Percentiles rank a stretch among this genome's conserved stretches.
These are phyloP conservation scores for Phytophthora podocarpi DNA, from an alignment of 352 stramenopile genomes.

Conservation along the genomic window DNA sequence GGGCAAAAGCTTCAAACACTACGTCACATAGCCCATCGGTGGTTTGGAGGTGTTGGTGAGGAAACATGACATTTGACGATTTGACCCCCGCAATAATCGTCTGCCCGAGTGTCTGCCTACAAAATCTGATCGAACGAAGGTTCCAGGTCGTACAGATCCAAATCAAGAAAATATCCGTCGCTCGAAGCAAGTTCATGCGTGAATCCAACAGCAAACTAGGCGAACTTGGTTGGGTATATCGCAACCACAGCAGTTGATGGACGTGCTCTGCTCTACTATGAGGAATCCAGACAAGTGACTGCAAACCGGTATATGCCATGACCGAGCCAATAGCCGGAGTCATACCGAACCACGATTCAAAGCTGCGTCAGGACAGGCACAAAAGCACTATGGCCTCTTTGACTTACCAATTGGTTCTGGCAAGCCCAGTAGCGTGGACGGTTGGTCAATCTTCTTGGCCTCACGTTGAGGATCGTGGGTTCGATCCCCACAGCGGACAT, in stretches of 20 bases:
- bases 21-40: too few species aligned
- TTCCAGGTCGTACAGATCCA: not conserved
- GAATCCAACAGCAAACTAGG: slow-evolving; percentile 4
- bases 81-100: slow-evolving; percentile 1
- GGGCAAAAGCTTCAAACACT: too few species aligned
- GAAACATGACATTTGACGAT: slow-evolving; percentile 11
- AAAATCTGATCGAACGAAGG: slow-evolving; percentile 2
- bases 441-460: too few species aligned
- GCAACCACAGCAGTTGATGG: not conserved
- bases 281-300: not conserved
- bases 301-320: slow-evolving; percentile 14
- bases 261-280: not conserved
- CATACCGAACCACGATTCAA: slow-evolving; percentile 18
- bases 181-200: slow-evolving; percentile 5
- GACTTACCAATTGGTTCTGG: too few species aligned
- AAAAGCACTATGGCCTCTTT: slow-evolving; percentile 11
- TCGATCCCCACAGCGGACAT: too few species aligned
- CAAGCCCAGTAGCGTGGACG: too few species aligned
- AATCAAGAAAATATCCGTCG: slow-evolving; percentile 7
- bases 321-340: slow-evolving; percentile 11
- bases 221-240: slow-evolving; percentile 1
- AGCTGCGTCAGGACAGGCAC: not conserved
- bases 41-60: not conserved
- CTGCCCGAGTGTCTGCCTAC: not conserved
- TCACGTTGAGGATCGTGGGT: too few species aligned